Percentiles rank a stretch among this genome's conserved stretches.
These are phyloP conservation scores for Suillus plorans DNA, from an alignment of 768 basidiomycete species.

Conservation along the genomic window DNA sequence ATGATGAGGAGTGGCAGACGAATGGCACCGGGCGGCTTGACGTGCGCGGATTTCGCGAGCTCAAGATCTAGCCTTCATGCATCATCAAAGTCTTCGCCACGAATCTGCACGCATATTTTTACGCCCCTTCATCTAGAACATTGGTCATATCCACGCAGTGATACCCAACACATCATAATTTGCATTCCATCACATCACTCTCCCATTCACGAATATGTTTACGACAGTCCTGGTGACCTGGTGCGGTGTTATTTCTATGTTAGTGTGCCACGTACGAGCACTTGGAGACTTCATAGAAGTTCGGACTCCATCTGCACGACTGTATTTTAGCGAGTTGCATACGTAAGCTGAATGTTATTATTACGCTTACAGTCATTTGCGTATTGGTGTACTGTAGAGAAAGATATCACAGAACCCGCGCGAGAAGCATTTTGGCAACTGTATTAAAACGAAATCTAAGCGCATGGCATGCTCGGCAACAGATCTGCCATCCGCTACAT, in stretches of 20 bases:
- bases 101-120: conserved; percentile 10
- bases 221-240: neutral
- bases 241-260: neutral
- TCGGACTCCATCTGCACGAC: neutral
- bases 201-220: neutral
- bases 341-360: neutral
- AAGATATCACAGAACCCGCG: neutral
- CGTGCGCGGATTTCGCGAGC: conserved; percentile 74
- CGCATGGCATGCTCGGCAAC: neutral
- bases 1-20: conserved; percentile 54
- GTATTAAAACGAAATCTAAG: neutral
- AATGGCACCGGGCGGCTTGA: conserved; percentile 75
- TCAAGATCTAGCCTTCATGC: conserved; percentile 53
- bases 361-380: neutral
- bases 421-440: neutral
- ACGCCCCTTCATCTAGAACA: conserved; percentile 4
- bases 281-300: conserved; percentile 5
- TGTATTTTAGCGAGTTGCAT: neutral
- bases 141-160: conserved; percentile 4
- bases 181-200: conserved; percentile 1
- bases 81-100: neutral
- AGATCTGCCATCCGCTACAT: neutral
- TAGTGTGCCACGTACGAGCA: neutral
- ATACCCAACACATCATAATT: conserved; percentile 5
- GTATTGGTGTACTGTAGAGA: neutral